Conservation (phyloP, 352 stramenopile genomes). For the Pythium aquatile region DNA sequence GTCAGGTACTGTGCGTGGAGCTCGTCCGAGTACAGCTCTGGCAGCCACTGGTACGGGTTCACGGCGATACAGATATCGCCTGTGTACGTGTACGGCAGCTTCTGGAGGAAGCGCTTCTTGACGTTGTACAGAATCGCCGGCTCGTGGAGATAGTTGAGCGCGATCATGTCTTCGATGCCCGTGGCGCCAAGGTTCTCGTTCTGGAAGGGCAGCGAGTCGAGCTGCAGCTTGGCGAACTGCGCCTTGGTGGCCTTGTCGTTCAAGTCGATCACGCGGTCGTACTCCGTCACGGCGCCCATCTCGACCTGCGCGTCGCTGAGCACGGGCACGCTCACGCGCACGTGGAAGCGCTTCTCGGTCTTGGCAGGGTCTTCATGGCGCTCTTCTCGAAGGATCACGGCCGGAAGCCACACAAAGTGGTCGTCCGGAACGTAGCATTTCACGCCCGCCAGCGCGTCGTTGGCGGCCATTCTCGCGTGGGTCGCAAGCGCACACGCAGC, state of each 20-base stretch:
- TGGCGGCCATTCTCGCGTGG: constrained; percentile 19
- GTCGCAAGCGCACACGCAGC: not conserved
- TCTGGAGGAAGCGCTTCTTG: constrained; percentile 76
- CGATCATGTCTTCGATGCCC: constrained; percentile 86
- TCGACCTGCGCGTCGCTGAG: constrained; percentile 23
- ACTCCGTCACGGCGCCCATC: constrained; percentile 27
- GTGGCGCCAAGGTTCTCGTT: constrained; percentile 60
- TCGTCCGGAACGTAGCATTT: constrained; percentile 87
- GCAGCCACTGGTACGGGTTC: constrained; percentile 94
- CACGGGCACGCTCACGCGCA: constrained; percentile 50
- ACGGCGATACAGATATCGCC: constrained; percentile 97
- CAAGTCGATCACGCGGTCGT: constrained; percentile 74
- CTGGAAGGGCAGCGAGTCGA: constrained; percentile 77
- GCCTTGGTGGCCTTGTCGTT: constrained; percentile 65
- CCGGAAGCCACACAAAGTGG: constrained; percentile 72
- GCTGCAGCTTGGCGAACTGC: constrained; percentile 56
- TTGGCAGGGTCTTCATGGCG: constrained; percentile 44
- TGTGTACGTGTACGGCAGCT: constrained; percentile 95
- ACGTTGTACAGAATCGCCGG: constrained; percentile 92
- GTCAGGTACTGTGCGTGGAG: constrained; percentile 67
- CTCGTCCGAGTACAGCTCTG: constrained; percentile 82
- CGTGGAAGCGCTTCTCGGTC: constrained; percentile 50
- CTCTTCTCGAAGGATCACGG: constrained; percentile 65
- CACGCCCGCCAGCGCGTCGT: constrained; percentile 32
- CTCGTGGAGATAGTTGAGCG: constrained; percentile 89